Evolutionary conservation across 129 eudicot species (phyloP).

Genomic region (Dittrichia graveolens): DNA sequence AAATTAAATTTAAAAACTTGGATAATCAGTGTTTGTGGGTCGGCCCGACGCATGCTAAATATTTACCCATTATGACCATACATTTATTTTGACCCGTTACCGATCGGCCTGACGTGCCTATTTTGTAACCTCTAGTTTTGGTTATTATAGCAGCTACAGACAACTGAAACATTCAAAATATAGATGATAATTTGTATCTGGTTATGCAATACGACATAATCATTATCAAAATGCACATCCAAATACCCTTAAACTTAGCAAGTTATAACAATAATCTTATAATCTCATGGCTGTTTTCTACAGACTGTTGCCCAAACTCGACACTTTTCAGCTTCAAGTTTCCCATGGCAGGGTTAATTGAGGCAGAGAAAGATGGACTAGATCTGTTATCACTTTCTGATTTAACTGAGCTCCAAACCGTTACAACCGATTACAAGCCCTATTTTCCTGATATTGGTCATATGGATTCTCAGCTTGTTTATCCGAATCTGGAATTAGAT

Average conservation of each 20-base stretch:
- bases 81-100: not conserved
- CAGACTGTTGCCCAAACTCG: constrained; percentile 52
- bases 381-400: constrained; percentile 46
- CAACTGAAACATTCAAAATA: not conserved
- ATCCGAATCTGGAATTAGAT: constrained; percentile 43
- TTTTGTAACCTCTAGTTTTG: not conserved
- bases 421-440: constrained; percentile 30
- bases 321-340: constrained; percentile 54
- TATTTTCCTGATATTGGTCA: constrained; percentile 23
- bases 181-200: not conserved
- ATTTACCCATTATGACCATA: too few relatives aligned
- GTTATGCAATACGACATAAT: not conserved
- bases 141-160: too few relatives aligned
- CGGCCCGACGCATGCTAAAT: too few relatives aligned
- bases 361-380: constrained; percentile 40
- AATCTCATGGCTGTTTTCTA: constrained; percentile 16
- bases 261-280: not conserved
- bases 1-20: not conserved
- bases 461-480: constrained; percentile 41
- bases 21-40: not conserved
- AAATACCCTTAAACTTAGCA: not conserved
- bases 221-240: not conserved
- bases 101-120: not conserved
- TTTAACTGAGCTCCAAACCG: constrained; percentile 43
- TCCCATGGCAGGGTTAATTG: constrained; percentile 47